These are phyloP conservation scores for Leccinum subtestaceum DNA, from an alignment of 768 basidiomycete species.

Conservation along the genomic window DNA sequence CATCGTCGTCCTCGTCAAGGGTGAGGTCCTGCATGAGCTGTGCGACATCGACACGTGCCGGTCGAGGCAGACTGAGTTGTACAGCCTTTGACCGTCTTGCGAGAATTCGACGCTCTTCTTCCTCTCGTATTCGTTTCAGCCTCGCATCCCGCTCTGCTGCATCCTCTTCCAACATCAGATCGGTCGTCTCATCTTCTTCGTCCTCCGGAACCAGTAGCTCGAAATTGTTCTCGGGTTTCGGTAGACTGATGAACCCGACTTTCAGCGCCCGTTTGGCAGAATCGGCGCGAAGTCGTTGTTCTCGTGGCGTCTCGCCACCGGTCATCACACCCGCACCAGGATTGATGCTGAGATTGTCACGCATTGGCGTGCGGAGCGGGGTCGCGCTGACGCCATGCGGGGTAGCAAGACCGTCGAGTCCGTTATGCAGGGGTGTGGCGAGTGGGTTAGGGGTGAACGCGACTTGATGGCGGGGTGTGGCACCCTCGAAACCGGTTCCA, in stretches of 20 bases:
- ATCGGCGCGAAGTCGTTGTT: slow-evolving; percentile 58
- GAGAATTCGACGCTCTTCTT: slow-evolving; percentile 76
- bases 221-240: slow-evolving; percentile 96
- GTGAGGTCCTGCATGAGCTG: slow-evolving; percentile 59
- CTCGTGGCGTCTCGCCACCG: slow-evolving; percentile 71
- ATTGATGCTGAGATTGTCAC: slow-evolving; percentile 91
- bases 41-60: slow-evolving; percentile 74
- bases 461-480: slow-evolving; percentile 88
- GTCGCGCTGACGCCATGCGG: slow-evolving; percentile 63
- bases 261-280: slow-evolving; percentile 75
- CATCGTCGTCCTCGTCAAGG: slow-evolving; percentile 47
- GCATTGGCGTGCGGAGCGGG: slow-evolving; percentile 90
- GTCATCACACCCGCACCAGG: slow-evolving; percentile 54
- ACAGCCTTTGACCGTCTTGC: slow-evolving; percentile 81
- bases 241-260: slow-evolving; percentile 78
- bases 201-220: slow-evolving; percentile 91
- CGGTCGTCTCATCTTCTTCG: slow-evolving; percentile 48
- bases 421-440: slow-evolving; percentile 71
- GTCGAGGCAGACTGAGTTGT: slow-evolving; percentile 81
- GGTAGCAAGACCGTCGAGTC: slow-evolving; percentile 46
- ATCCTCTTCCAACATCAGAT: slow-evolving; percentile 62
- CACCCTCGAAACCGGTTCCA: slow-evolving; percentile 91
- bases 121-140: slow-evolving; percentile 60
- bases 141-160: slow-evolving; percentile 88
- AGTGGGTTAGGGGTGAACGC: slow-evolving; percentile 96